A percentile compares a stretch with the other conserved stretches of the same genome.
These are phyloP conservation scores for Bipolaris victoriae DNA, from an alignment of 2,329 filamentous ascomycete species.

Conservation along the genomic window DNA sequence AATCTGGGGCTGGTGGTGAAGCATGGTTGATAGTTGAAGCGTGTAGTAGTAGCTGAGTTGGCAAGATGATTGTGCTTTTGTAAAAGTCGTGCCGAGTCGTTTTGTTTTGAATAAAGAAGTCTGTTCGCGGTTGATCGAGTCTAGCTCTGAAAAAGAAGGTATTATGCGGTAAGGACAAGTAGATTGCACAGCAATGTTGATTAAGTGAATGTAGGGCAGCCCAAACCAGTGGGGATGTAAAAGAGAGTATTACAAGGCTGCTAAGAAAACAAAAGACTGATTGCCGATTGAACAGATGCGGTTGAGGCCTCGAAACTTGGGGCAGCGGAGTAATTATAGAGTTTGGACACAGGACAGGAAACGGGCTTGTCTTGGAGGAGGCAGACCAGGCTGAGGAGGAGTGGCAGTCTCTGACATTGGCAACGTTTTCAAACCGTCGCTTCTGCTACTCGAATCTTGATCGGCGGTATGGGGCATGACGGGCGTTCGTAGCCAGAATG, in stretches of 20 bases:
- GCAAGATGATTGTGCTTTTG: conserved; percentile 41
- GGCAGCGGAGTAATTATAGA: conserved; percentile 46
- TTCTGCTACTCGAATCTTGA: conserved; percentile 46
- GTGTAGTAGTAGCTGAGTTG: not conserved
- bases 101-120: conserved; percentile 22
- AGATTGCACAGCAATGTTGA: conserved; percentile 52
- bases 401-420: conserved; percentile 50
- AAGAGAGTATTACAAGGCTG: conserved; percentile 56
- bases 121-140: conserved; percentile 57
- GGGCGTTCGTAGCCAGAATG: conserved; percentile 42
- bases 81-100: conserved; percentile 28
- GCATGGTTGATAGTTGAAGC: conserved; percentile 32
- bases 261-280: conserved; percentile 48
- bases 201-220: conserved; percentile 60
- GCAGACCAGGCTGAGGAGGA: conserved; percentile 46
- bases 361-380: conserved; percentile 32
- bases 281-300: conserved; percentile 49
- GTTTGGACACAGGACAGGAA: conserved; percentile 39
- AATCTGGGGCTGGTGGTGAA: conserved; percentile 49
- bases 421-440: conserved; percentile 52
- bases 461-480: conserved; percentile 42
- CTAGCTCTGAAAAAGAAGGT: conserved; percentile 49
- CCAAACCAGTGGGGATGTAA: conserved; percentile 60
- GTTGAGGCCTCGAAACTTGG: conserved; percentile 48
- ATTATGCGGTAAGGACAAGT: conserved; percentile 43